Percentiles rank a stretch among this genome's conserved stretches.
Conservation (phyloP, 768 basidiomycete species). For the Terana coerulea region DNA sequence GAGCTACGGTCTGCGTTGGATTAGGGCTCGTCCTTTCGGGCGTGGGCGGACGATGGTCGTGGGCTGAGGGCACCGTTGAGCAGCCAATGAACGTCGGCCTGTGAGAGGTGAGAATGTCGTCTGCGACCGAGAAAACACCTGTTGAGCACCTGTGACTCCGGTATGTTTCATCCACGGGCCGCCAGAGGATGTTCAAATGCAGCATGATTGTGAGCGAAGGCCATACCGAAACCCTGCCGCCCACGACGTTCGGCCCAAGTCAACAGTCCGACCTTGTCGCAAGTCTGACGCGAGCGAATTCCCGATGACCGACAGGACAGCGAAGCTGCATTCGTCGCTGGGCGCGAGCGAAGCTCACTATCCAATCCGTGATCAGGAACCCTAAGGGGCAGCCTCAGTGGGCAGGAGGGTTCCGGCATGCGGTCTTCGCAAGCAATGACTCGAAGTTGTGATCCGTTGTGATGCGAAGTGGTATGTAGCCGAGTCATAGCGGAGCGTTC, state of each 20-base stretch:
- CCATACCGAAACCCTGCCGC: background rate
- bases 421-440: background rate
- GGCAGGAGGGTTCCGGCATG: background rate
- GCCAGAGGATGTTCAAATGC: background rate
- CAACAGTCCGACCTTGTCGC: background rate
- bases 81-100: too few species aligned
- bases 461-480: background rate
- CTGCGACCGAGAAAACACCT: background rate
- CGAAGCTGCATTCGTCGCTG: background rate
- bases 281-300: background rate
- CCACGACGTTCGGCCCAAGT: background rate
- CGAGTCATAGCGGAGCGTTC: background rate
- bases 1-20: too few species aligned
- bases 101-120: background rate
- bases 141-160: background rate
- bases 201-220: background rate
- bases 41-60: too few species aligned
- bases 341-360: background rate
- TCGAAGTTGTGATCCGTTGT: too few species aligned
- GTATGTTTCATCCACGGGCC: background rate
- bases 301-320: background rate
- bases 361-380: background rate
- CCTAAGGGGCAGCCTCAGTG: background rate
- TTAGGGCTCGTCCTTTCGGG: too few species aligned
- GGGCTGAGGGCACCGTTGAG: too few species aligned